Evolutionary conservation across 192 early-diverging fungal genomes (phyloP).

Genomic region (Entrophospora sp.): DNA sequence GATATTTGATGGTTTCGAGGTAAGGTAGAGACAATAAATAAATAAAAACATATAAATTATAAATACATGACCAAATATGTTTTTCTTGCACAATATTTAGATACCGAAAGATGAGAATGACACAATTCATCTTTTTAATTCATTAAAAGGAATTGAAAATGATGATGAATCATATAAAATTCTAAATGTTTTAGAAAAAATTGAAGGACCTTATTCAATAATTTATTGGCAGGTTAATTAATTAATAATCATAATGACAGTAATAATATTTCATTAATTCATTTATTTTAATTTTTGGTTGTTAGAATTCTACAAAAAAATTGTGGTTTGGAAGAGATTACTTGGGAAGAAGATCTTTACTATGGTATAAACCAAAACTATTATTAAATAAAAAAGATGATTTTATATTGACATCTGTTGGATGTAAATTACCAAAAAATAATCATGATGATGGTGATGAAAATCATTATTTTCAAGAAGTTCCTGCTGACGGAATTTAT

Average conservation of each 20-base stretch:
- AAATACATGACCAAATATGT: background rate
- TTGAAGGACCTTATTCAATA: conserved; percentile 81
- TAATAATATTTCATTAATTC: background rate
- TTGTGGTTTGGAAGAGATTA: conserved; percentile 84
- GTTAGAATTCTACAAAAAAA: conserved; percentile 25
- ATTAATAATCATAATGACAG: background rate
- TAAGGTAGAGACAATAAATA: conserved; percentile 26
- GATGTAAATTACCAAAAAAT: conserved; percentile 27
- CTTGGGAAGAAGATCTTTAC: conserved; percentile 73
- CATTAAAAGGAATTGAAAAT: conserved; percentile 27
- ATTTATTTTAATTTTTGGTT: background rate
- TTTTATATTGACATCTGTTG: conserved; percentile 45
- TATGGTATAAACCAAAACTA: conserved; percentile 54
- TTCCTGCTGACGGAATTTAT: conserved; percentile 73
- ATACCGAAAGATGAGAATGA: conserved; percentile 45
- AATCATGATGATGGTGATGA: background rate
- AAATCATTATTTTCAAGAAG: conserved; percentile 43
- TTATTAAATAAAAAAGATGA: conserved; percentile 1
- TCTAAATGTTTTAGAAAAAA: conserved; percentile 35
- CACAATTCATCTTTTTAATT: conserved; percentile 38
- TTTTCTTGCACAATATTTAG: too few relatives aligned
- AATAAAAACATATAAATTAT: background rate
- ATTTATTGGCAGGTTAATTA: conserved; percentile 51
- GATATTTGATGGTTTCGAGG: conserved; percentile 68
- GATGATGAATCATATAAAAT: conserved; percentile 20